Evolutionary conservation across 1,284 basidiomycete species (phyloP).

Genomic region (Melampsora larici-populina): DNA sequence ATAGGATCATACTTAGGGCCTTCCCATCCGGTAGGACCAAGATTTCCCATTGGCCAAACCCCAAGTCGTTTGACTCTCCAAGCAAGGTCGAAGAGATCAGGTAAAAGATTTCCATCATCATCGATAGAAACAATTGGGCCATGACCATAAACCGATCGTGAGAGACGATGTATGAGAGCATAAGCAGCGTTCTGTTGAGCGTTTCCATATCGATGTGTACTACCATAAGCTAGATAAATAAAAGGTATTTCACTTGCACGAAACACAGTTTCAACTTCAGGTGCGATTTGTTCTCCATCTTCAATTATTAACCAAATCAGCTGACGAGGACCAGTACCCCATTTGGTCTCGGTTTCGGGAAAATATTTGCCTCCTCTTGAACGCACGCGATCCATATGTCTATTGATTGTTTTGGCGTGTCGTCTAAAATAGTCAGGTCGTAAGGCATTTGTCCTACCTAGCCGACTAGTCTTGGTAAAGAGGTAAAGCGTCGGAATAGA

Average conservation of each 20-base stretch:
- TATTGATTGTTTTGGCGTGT: constrained; percentile 9
- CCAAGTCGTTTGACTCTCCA: constrained; percentile 40
- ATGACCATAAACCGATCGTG: constrained; percentile 11
- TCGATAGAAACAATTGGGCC: constrained; percentile 34
- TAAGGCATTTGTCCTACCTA: constrained; percentile 1
- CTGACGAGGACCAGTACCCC: constrained; percentile 8
- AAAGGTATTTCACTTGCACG: not conserved
- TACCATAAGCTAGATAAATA: constrained; percentile 25
- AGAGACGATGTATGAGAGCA: constrained; percentile 35
- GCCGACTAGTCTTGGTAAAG: constrained; percentile 31
- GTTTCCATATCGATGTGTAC: constrained; percentile 30
- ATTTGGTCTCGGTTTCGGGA: constrained; percentile 7
- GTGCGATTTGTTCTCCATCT: constrained; percentile 17
- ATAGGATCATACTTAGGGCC: constrained; percentile 37
- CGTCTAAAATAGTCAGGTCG: constrained; percentile 26
- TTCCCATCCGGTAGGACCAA: constrained; percentile 43
- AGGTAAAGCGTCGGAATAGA: constrained; percentile 20
- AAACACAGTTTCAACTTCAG: constrained; percentile 9
- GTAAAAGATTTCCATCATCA: constrained; percentile 23
- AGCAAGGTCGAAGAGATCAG: constrained; percentile 31
- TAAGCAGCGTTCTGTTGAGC: constrained; percentile 38
- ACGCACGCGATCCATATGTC: constrained; percentile 8
- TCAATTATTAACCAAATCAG: constrained; percentile 33
- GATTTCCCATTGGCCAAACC: constrained; percentile 45
- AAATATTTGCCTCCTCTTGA: constrained; percentile 11